Percentiles rank a stretch among this genome's conserved stretches.
These are phyloP conservation scores for Aspergillus thermomutatus DNA, from an alignment of 2,329 filamentous ascomycete genomes.

Conservation along the genomic window DNA sequence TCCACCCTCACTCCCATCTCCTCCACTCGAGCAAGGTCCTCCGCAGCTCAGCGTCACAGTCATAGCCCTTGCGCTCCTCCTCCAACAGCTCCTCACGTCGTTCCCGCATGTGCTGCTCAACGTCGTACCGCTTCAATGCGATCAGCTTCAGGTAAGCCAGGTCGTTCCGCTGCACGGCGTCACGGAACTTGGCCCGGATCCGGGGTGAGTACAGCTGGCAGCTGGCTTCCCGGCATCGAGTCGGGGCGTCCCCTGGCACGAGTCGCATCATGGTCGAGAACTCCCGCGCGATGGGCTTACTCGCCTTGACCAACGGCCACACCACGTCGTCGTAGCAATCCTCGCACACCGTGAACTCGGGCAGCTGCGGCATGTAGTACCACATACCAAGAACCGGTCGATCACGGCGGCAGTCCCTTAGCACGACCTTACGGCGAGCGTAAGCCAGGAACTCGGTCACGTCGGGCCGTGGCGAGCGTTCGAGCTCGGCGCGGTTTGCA, in stretches of 20 bases:
- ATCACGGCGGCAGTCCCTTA: conserved; percentile 64
- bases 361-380: conserved; percentile 73
- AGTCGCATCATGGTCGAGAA: conserved; percentile 62
- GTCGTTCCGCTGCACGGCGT: conserved; percentile 65
- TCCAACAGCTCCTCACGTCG: conserved; percentile 52
- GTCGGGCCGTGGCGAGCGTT: conserved; percentile 44
- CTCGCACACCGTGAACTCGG: conserved; percentile 77
- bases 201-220: conserved; percentile 79
- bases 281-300: conserved; percentile 58
- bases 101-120: conserved; percentile 59
- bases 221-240: conserved; percentile 39
- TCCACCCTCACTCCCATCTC: conserved; percentile 52
- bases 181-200: conserved; percentile 71
- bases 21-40: conserved; percentile 52
- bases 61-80: conserved; percentile 59
- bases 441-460: conserved; percentile 62
- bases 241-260: conserved; percentile 49
- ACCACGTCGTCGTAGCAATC: conserved; percentile 82
- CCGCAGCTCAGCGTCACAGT: conserved; percentile 45
- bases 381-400: conserved; percentile 64
- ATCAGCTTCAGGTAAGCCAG: conserved; percentile 61
- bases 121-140: conserved; percentile 55
- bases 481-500: conserved; percentile 40
- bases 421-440: conserved; percentile 55
- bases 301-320: conserved; percentile 60